phyloP scores from a whole-genome alignment of 306 rosid species.

The Vigna hirtella region DNA sequence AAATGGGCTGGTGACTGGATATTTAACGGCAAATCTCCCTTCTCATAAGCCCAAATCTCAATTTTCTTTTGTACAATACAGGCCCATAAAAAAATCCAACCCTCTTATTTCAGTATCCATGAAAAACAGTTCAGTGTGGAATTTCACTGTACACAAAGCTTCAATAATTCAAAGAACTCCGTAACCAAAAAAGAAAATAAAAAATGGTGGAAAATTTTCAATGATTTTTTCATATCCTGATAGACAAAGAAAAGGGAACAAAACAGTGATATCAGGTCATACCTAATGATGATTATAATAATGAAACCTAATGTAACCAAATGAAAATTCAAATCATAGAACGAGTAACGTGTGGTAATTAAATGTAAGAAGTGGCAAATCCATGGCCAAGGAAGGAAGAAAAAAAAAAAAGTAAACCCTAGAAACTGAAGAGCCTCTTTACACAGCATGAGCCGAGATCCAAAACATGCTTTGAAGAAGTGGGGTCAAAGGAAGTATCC shows the following conservation, averaged over 20 bases:
- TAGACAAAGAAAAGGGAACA: background rate
- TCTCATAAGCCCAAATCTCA: no score
- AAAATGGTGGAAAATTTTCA: background rate
- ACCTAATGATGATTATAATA: background rate
- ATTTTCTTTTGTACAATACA: background rate
- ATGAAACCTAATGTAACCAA: background rate
- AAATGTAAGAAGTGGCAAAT: background rate
- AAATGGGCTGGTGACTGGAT: no score
- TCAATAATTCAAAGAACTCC: background rate
- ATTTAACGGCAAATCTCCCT: no score
- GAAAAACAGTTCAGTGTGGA: background rate
- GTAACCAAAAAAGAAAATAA: background rate
- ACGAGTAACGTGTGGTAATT: background rate
- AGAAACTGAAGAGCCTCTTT: background rate
- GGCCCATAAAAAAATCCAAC: background rate
- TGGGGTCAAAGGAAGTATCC: conserved; percentile 1
- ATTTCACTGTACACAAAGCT: background rate
- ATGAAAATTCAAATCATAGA: background rate
- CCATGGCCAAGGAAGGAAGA: background rate
- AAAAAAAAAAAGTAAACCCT: background rate
- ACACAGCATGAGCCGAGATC: background rate
- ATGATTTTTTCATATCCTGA: background rate
- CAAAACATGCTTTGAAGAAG: background rate
- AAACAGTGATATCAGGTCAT: background rate
- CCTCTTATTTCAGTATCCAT: background rate